These are phyloP conservation scores for Lepidium aucheri DNA, from an alignment of 345 rosid genomes.

Conservation along the genomic window DNA sequence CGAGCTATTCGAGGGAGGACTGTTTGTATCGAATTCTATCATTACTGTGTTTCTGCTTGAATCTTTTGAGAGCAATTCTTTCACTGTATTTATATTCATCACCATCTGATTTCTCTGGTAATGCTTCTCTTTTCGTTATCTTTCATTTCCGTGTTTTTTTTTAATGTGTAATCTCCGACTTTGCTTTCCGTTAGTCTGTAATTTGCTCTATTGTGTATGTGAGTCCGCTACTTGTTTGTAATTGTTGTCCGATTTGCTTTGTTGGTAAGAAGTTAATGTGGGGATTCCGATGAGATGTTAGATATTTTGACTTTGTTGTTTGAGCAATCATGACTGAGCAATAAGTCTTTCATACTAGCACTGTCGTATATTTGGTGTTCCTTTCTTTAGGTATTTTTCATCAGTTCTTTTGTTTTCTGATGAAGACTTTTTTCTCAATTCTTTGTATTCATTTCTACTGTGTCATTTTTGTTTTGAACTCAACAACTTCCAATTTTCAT, in stretches of 20 bases:
- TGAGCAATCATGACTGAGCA: not conserved
- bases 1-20: not conserved
- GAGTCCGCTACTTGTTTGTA: not conserved
- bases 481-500: not conserved
- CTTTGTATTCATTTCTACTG: not conserved
- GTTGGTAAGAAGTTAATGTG: not conserved
- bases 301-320: not conserved
- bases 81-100: not conserved
- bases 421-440: no score
- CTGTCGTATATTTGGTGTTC: not conserved
- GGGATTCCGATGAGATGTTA: not conserved
- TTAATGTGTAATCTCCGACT: not conserved
- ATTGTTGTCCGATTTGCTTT: not conserved
- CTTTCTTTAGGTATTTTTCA: not conserved
- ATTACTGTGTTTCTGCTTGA: not conserved
- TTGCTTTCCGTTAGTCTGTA: not conserved
- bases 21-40: not conserved
- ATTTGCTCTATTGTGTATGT: not conserved
- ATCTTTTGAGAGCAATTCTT: not conserved
- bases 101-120: slow-evolving; percentile 8
- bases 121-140: not conserved
- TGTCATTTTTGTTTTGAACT: not conserved
- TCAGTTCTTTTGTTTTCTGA: no score
- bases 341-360: not conserved
- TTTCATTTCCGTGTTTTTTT: not conserved